Evolutionary conservation across 164 flowering plant genomes (phyloP).

Genomic region (Magnolia sinica): DNA sequence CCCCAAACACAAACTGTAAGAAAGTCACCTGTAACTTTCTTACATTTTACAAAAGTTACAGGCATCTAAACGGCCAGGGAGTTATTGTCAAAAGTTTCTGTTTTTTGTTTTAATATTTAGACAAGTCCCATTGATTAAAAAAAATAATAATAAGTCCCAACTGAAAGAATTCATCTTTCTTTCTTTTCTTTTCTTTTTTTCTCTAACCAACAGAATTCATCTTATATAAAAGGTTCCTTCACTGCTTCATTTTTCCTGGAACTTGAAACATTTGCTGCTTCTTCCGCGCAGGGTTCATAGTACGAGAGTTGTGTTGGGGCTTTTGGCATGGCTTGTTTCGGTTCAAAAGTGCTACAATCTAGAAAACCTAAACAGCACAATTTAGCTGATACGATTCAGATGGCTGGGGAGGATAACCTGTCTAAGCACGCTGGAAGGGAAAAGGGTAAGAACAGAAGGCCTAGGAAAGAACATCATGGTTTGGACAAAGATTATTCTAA

Average conservation of each 20-base stretch:
- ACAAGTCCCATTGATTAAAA: background rate
- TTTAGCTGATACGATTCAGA: slow-evolving; percentile 23
- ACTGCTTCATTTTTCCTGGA: too few relatives aligned
- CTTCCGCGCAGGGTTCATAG: background rate
- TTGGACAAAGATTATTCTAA: slow-evolving; percentile 21
- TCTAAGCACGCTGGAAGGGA: slow-evolving; percentile 26
- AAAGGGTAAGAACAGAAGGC: slow-evolving; percentile 32
- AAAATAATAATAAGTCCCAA: too few relatives aligned
- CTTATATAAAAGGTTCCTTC: too few relatives aligned
- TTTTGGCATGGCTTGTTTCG: slow-evolving; percentile 34
- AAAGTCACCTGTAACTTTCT: too few relatives aligned
- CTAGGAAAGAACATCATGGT: slow-evolving; percentile 28
- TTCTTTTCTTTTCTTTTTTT: too few relatives aligned
- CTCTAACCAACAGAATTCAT: too few relatives aligned
- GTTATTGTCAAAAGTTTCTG: slow-evolving; percentile 5
- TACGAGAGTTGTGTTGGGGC: background rate
- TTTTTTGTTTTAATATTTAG: too few relatives aligned
- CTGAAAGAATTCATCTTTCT: too few relatives aligned
- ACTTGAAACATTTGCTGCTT: background rate
- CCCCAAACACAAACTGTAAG: too few relatives aligned
- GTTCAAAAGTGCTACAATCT: slow-evolving; percentile 41
- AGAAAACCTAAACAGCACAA: slow-evolving; percentile 19
- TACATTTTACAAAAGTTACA: too few relatives aligned
- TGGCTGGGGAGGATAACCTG: slow-evolving; percentile 28
- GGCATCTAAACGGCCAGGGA: too few relatives aligned